phyloP scores from a whole-genome alignment of 495 filamentous ascomycete species.

The Sphaerosporella brunnea region DNA sequence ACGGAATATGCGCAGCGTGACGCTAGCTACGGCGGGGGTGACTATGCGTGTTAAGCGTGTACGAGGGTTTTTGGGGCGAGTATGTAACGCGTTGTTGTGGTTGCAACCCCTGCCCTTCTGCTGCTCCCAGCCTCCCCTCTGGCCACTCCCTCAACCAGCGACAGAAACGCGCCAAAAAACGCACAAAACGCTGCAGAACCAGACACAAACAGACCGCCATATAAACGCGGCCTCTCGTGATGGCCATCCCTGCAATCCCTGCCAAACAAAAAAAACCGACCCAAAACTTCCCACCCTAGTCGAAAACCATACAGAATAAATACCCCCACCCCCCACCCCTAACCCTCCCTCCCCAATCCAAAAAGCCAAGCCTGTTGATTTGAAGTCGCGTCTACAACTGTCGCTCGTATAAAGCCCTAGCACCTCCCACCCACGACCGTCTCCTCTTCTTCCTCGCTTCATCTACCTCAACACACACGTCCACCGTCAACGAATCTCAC shows the following conservation, averaged over 20 bases:
- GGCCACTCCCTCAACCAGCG: no score
- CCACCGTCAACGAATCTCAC: slow-evolving; percentile 14
- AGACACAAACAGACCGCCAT: no score
- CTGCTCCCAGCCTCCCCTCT: no score
- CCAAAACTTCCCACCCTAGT: no score
- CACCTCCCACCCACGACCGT: slow-evolving; percentile 4
- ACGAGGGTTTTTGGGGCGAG: not conserved
- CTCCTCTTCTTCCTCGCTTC: slow-evolving; percentile 22
- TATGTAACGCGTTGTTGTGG: slow-evolving; percentile 4
- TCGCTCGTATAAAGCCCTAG: slow-evolving; percentile 30
- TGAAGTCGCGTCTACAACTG: not conserved
- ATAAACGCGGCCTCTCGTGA: no score
- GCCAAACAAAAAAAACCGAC: no score
- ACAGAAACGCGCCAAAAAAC: no score
- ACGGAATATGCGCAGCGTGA: not conserved
- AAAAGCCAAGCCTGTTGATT: not conserved
- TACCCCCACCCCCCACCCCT: slow-evolving; percentile 5
- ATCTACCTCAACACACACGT: slow-evolving; percentile 21
- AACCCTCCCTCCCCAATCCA: slow-evolving; percentile 1
- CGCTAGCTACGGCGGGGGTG: no score
- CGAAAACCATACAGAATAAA: no score
- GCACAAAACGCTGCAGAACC: no score
- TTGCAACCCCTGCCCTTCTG: not conserved
- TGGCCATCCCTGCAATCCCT: not conserved
- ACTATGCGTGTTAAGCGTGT: not conserved